Percentiles rank a stretch among this genome's conserved stretches.
These are phyloP conservation scores for Dendrocalamus latiflorus DNA, from an alignment of 202 grass and related monocot species.

Conservation along the genomic window DNA sequence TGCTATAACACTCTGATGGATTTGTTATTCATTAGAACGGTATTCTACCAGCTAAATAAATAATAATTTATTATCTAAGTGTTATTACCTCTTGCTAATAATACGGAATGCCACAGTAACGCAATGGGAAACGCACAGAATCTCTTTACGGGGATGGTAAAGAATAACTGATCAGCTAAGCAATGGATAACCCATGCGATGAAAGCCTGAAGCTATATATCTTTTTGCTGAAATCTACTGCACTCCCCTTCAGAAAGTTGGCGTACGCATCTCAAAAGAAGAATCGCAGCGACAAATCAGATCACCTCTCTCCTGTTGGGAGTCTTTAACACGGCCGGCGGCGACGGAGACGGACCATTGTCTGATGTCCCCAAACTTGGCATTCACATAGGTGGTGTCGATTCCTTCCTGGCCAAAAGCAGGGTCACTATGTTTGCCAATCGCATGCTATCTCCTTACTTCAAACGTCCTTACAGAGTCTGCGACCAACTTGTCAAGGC, in stretches of 20 bases:
- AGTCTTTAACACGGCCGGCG: neutral
- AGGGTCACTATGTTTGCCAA: neutral
- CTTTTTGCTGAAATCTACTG: neutral
- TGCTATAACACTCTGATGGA: too few species aligned
- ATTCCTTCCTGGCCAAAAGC: neutral
- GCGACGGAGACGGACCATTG: neutral
- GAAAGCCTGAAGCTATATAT: neutral
- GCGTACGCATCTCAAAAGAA: neutral
- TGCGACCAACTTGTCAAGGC: neutral
- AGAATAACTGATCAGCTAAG: neutral
- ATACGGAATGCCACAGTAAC: too few species aligned
- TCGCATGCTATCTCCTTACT: neutral
- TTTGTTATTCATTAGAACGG: too few species aligned
- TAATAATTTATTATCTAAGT: too few species aligned
- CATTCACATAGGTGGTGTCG: neutral
- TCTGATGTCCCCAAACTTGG: neutral
- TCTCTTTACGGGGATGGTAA: neutral
- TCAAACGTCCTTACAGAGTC: neutral
- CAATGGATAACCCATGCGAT: neutral
- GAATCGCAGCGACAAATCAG: conserved; percentile 9
- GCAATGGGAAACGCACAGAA: neutral
- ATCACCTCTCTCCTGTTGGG: too few species aligned
- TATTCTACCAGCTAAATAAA: too few species aligned
- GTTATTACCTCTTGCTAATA: too few species aligned
- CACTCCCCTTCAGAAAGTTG: neutral